Evolutionary conservation across 495 filamentous ascomycete species (phyloP), one percentile per base, ranked within the genome.

Genomic region (Elaphomyces granulatus): DNA sequence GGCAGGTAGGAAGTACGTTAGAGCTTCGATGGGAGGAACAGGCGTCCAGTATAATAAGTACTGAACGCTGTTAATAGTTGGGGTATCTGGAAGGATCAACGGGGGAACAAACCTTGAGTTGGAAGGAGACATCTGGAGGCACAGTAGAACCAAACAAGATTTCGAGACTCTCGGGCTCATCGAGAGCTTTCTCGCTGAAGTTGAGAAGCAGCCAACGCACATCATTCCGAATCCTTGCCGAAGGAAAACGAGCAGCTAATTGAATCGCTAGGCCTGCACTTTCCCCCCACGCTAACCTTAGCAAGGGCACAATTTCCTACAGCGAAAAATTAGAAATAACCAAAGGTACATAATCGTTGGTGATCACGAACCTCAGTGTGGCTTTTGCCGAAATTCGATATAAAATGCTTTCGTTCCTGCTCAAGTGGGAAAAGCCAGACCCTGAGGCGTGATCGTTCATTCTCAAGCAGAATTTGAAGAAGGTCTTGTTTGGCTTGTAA

Each of bases 21-120:
- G 75, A 3, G 92, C 87, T 12, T 87, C 87, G 37, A 90, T 80
- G 2, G 92, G 90, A 50, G 93, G 92, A 15, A 94, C 83, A 12
- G 92, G 77, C 15, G 82, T 80, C 92, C 92, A 99, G 58, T 81
- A 99, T 4, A 96, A 67, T 14, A 99, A 60, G 57, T 90, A 96
- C 78, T 88, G 49, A 36, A 23, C 37, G 9, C 40, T 2, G 49
- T 77, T 52, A 75, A 64, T 37, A 21, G 15, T n/a, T 7, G n/a
- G 10, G 8, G 12, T 12, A 18, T 14, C 15, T 30, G 36, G n/a
- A n/a, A n/a, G n/a, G 20, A 12, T 9, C 32, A 21, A 7, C 15
- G 40, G 26, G 12, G 8, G 3, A 26, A 48, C 58, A 32, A 57
- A 80, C 81, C 72, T 90, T 94, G 20, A 95, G 68, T 55, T 95